Percentiles rank a stretch among this genome's conserved stretches.
Evolutionary conservation across 305 asterid species (phyloP).

Genomic region (Fraxinus albicans): DNA sequence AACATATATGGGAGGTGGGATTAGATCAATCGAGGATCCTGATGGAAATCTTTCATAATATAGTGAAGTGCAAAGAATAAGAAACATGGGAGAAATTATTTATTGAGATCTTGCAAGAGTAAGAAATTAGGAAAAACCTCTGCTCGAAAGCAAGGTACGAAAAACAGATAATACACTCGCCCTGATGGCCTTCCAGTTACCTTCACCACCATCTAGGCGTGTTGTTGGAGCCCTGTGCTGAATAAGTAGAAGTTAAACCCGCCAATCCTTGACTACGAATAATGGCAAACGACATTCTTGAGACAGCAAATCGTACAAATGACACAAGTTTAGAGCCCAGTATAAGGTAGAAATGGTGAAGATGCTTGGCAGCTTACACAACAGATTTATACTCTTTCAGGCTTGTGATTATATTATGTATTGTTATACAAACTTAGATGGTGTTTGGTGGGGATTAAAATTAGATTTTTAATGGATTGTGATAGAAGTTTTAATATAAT

Average conservation of each 20-base stretch:
- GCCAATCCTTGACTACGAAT: background rate
- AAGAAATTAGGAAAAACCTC: background rate
- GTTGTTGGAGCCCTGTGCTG: background rate
- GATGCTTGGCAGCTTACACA: background rate
- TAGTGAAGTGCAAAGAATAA: background rate
- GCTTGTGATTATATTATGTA: background rate
- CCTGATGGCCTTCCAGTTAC: background rate
- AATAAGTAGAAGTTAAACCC: background rate
- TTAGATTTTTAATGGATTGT: too few relatives aligned
- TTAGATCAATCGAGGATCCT: background rate
- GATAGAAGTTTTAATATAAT: too few relatives aligned
- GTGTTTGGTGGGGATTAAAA: too few relatives aligned
- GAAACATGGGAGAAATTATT: background rate
- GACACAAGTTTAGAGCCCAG: background rate
- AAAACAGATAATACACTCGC: background rate
- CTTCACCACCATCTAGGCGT: background rate
- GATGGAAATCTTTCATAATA: background rate
- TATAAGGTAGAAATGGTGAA: background rate
- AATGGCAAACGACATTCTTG: background rate
- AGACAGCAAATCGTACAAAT: background rate
- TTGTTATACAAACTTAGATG: background rate
- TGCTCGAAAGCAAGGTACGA: background rate
- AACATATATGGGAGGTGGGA: background rate
- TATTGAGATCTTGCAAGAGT: background rate
- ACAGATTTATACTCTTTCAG: background rate